A percentile compares a stretch with the other conserved stretches of the same genome.
These are phyloP conservation scores for Saccharomycopsis phalli DNA, from an alignment of 1,139 yeast genomes.

Conservation along the genomic window DNA sequence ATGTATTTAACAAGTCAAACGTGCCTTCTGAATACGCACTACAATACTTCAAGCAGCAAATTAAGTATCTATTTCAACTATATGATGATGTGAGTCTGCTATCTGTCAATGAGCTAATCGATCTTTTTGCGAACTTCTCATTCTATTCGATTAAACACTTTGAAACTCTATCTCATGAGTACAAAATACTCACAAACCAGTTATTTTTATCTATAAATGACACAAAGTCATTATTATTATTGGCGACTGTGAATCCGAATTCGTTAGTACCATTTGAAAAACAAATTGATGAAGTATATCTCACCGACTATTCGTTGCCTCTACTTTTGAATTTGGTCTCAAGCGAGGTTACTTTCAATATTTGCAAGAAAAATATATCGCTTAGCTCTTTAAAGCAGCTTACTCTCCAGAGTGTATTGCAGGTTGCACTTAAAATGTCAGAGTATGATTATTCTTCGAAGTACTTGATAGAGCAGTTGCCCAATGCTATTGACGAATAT, in stretches of 20 bases:
- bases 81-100: background rate
- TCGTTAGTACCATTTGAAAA: background rate
- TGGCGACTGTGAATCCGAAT: conserved; percentile 3
- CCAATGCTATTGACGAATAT: conserved; percentile 4
- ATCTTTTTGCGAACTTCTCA: conserved; percentile 8
- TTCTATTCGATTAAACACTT: conserved; percentile 1
- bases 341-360: background rate
- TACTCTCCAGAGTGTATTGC: conserved; percentile 5
- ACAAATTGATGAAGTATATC: background rate
- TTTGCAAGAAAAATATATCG: conserved; percentile 1
- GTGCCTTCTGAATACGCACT: background rate
- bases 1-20: conserved; percentile 1
- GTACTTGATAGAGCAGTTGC: conserved; percentile 8
- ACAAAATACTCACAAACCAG: conserved; percentile 1
- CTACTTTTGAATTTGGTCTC: conserved; percentile 7
- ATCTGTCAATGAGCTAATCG: conserved; percentile 1
- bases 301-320: conserved; percentile 4
- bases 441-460: conserved; percentile 4
- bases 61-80: conserved; percentile 4
- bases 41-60: conserved; percentile 3
- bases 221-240: background rate
- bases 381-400: background rate
- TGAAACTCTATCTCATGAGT: conserved; percentile 1
- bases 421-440: conserved; percentile 1
- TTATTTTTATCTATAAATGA: background rate